Evolutionary conservation across 768 basidiomycete species (phyloP).

Genomic region (Lactarius akahatsu): DNA sequence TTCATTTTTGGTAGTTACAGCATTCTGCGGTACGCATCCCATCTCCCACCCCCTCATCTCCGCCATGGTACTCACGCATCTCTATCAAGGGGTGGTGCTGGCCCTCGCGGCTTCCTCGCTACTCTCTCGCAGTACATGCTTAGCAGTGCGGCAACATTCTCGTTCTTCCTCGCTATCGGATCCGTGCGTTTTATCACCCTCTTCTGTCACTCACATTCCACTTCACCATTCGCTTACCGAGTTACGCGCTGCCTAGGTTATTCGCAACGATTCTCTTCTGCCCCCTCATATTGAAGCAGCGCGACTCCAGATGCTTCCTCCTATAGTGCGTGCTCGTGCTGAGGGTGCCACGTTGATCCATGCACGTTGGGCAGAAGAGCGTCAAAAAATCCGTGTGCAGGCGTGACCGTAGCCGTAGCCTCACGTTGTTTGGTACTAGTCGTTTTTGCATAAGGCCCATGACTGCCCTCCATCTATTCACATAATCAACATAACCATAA

Average conservation of each 20-base stretch:
- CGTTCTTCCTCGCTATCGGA: conserved; percentile 94
- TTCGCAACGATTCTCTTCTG: conserved; percentile 72
- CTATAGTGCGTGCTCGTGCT: conserved; percentile 59
- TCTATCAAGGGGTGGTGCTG: conserved; percentile 71
- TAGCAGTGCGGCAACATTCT: conserved; percentile 95
- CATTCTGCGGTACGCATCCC: conserved; percentile 69
- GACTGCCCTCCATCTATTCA: conserved; percentile 2
- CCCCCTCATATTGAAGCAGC: conserved; percentile 64
- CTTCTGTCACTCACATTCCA: background rate
- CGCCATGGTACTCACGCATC: conserved; percentile 9
- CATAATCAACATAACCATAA: conserved; percentile 7
- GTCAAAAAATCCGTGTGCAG: conserved; percentile 30
- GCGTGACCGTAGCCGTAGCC: conserved; percentile 15
- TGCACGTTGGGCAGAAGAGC: conserved; percentile 72
- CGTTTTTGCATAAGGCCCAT: conserved; percentile 15
- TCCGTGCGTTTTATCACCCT: conserved; percentile 54
- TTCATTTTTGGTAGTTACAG: conserved; percentile 96
- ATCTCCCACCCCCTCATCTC: background rate
- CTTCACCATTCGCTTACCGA: background rate
- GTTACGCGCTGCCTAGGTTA: conserved; percentile 55
- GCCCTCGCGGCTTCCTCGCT: conserved; percentile 84
- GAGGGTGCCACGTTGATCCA: conserved; percentile 72
- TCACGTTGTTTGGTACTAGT: conserved; percentile 11
- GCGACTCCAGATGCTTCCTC: conserved; percentile 55
- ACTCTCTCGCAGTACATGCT: conserved; percentile 99